Evolutionary conservation across 1,139 yeast species (phyloP), one percentile per base, ranked within the genome.

Genomic region (Debaryomyces subglobosus): DNA sequence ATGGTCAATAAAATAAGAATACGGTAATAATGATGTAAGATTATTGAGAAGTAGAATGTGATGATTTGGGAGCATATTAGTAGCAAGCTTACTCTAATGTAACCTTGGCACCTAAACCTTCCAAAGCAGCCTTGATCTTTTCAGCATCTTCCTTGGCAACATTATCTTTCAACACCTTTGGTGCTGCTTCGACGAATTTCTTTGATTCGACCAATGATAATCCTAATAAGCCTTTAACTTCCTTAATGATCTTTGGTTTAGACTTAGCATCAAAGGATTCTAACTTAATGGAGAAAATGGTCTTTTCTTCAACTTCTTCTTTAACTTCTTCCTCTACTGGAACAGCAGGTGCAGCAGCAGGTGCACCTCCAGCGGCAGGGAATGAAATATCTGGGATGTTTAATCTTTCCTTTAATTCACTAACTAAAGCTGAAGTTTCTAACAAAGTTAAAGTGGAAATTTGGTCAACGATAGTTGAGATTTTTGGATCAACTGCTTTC

Each of bases 171-270:
- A 88, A 80, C 43, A 89, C 79, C 80, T 94, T 94, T 61, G 99
- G 99, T 53, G 99, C 98, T 63, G 92, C 76, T 77, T 94, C 99
- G 51, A 95, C 99, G 59, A 94, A 89, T 77, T 94, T 94, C 84
- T 94, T 95, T 53, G 97, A 89, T 68, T 94, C 99, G 53, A 94
- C 99, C 60, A 94, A 81, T 15, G 97, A 90, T 64, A 94, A 80
- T 8, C 97, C 97, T 64, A 94, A 80, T 68, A 94, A 78, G 53
- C 88, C 81, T 80, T 94, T 94, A 60, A 94, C 96, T 76, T 94
- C 99, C 79, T 94, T 94, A 70, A 94, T 95, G 67, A 94, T 84
- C 86, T 94, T 94, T 56, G 99, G 97, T 80, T 94, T 94, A 51
- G 96, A 76, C 76, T 92, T 91, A 53, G 98, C 84, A 63, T 94